These are phyloP conservation scores for Coemansia sp. DNA, from an alignment of 192 early-diverging fungal genomes.

Conservation along the genomic window DNA sequence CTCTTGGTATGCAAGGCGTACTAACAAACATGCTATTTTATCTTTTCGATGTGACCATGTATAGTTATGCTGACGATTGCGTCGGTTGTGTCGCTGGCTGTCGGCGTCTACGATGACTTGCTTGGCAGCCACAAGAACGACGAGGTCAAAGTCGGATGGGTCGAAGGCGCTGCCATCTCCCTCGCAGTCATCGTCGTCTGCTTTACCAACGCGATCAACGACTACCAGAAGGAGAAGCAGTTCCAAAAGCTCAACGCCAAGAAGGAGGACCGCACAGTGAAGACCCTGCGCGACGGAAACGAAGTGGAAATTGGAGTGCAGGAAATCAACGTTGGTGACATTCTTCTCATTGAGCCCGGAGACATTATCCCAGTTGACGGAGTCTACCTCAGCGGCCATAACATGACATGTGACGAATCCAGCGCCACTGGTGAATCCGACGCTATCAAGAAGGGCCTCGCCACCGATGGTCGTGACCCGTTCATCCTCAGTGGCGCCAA, in stretches of 20 bases:
- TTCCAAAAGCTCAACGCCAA: conserved; percentile 87
- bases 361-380: conserved; percentile 90
- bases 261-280: conserved; percentile 83
- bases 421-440: conserved; percentile 93
- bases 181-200: conserved; percentile 87
- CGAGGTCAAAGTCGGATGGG: conserved; percentile 80
- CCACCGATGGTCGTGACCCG: conserved; percentile 61
- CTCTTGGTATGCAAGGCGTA: background rate
- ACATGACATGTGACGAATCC: conserved; percentile 88
- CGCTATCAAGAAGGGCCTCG: conserved; percentile 76
- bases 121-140: conserved; percentile 64
- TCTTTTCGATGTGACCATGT: background rate
- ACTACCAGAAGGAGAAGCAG: conserved; percentile 88
- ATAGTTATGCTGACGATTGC: conserved; percentile 88
- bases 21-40: conserved; percentile 11
- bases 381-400: conserved; percentile 77
- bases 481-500: conserved; percentile 95
- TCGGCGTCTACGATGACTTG: conserved; percentile 86
- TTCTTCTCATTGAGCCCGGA: conserved; percentile 84
- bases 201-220: conserved; percentile 88
- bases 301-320: conserved; percentile 75
- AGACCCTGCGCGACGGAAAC: conserved; percentile 74
- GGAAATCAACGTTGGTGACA: conserved; percentile 90
- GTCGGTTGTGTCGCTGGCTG: conserved; percentile 76
- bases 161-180: conserved; percentile 84